Evolutionary conservation across 1,139 yeast genomes (phyloP), one percentile per base, ranked within the genome.

Genomic region (Candida sp.): DNA sequence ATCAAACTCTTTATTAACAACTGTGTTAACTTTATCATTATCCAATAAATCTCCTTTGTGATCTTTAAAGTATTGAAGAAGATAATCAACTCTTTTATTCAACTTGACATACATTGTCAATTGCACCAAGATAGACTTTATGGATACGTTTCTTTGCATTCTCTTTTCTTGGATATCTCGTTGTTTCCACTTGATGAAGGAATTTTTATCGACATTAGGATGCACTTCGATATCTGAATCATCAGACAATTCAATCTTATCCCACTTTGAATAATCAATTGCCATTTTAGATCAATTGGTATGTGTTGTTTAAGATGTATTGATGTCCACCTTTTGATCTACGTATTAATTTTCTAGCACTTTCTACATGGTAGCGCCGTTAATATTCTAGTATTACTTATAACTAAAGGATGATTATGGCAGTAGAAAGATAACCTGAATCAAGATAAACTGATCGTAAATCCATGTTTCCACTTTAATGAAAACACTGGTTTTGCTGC

Each of bases 251-350:
- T 93, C 99, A 48, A 93, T 80, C 61, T 89, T 89, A 65, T 93
- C 99, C 98, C 99, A 93, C 63, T 93, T 93, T 11, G 97, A 90
- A 66, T 93, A 93, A 61, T 93, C 99, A 54, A 91, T 83, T 43
- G 87, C 79, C 90, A 84, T 84, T 25, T 39, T 55, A 15, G 19
- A 15, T 15, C 19, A 15, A 15, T 15, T 15, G 19, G 19, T 15
- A 15, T 15, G 19, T 15, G 19, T 15, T 15, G 19, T 15, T 15
- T 15, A 15, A 15, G 19, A 15, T 15, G 19, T 15, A 15, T 15
- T 15, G 19, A 15, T 15, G 19, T 15, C 19, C 19, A 15, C 19
- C 19, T 15, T 15, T 15, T 15, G 19, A 15, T 15, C 19, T 15
- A 15, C 19, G 19, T 15, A 15, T 15, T 15, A 15, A 15, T 15